These are phyloP conservation scores for Talaromyces wortmannii DNA, from an alignment of 495 filamentous ascomycete genomes.

Conservation along the genomic window DNA sequence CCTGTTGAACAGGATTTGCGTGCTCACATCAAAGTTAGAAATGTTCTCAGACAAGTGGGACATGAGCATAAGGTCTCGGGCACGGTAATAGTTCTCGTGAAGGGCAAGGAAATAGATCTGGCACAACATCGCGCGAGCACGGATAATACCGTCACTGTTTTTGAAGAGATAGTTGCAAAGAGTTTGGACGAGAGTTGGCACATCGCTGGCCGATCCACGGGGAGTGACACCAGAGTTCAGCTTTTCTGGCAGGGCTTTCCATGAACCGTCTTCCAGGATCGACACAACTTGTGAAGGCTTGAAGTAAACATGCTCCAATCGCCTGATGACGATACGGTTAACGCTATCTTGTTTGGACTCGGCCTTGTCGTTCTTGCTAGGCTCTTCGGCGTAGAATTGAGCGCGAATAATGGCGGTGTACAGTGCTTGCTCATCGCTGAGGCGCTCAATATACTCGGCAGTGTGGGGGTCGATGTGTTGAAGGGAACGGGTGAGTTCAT, in stretches of 20 bases:
- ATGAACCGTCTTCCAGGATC: constrained; percentile 85
- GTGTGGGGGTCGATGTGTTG: constrained; percentile 98
- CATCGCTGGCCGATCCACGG: constrained; percentile 54
- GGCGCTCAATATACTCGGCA: constrained; percentile 92
- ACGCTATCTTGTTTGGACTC: constrained; percentile 72
- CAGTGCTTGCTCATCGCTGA: constrained; percentile 85
- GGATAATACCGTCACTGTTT: constrained; percentile 89
- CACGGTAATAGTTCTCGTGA: constrained; percentile 94
- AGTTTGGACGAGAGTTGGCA: constrained; percentile 68
- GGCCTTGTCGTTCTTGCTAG: constrained; percentile 62
- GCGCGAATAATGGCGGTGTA: constrained; percentile 87
- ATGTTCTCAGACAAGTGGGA: constrained; percentile 98
- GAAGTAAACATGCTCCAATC: constrained; percentile 97
- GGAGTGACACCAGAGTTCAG: constrained; percentile 79
- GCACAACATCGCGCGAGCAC: constrained; percentile 94
- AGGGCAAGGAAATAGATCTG: constrained; percentile 97
- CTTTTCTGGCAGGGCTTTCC: constrained; percentile 68
- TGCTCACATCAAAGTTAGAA: constrained; percentile 87
- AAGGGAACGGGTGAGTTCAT: constrained; percentile 92
- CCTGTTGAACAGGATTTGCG: constrained; percentile 97
- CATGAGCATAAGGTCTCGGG: constrained; percentile 98
- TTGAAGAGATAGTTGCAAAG: constrained; percentile 93
- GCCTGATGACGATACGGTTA: constrained; percentile 87
- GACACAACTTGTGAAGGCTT: constrained; percentile 93
- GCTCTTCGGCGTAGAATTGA: constrained; percentile 78